Percentiles rank a stretch among this genome's conserved stretches.
Evolutionary conservation across 2,329 filamentous ascomycete species (phyloP).

Genomic region (Cercospora berteroae): DNA sequence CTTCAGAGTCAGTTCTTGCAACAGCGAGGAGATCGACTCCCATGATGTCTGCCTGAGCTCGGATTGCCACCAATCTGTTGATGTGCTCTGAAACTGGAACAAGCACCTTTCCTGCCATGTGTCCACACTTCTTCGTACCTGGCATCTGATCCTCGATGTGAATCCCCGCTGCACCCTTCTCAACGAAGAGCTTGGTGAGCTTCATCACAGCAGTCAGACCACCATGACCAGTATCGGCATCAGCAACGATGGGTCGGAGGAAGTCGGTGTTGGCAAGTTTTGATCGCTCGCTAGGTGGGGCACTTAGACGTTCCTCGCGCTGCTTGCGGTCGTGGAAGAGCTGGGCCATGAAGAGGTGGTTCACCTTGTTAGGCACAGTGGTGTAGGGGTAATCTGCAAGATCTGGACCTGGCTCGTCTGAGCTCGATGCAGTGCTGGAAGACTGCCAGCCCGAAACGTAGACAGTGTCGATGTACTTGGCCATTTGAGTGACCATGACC

Average conservation of each 20-base stretch:
- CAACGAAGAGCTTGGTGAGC: constrained; percentile 94
- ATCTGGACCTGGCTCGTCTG: constrained; percentile 95
- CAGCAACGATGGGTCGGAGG: constrained; percentile 90
- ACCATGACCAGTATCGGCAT: constrained; percentile 95
- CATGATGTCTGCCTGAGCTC: constrained; percentile 98
- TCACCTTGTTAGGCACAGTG: constrained; percentile 96
- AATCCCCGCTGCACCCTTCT: constrained; percentile 94
- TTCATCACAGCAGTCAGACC: constrained; percentile 99
- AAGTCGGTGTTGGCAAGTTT: constrained; percentile 83
- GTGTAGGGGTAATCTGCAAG: constrained; percentile 93
- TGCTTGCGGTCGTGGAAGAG: constrained; percentile 99
- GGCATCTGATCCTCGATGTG: constrained; percentile 99
- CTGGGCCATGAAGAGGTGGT: constrained; percentile 96
- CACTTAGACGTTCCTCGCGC: constrained; percentile 84
- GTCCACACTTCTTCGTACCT: constrained; percentile 98
- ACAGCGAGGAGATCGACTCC: constrained; percentile 84
- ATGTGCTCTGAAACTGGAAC: constrained; percentile 98
- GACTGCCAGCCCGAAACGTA: constrained; percentile 99
- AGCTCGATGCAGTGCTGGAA: constrained; percentile 90
- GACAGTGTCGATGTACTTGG: constrained; percentile 96
- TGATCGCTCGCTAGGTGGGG: constrained; percentile 67
- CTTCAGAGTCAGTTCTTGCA: constrained; percentile 94
- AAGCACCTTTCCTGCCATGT: constrained; percentile 98
- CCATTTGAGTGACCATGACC: constrained; percentile 99
- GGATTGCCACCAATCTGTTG: constrained; percentile 93